These are phyloP conservation scores for Vachellia collinsii DNA, from an alignment of 306 rosid genomes.

Conservation along the genomic window DNA sequence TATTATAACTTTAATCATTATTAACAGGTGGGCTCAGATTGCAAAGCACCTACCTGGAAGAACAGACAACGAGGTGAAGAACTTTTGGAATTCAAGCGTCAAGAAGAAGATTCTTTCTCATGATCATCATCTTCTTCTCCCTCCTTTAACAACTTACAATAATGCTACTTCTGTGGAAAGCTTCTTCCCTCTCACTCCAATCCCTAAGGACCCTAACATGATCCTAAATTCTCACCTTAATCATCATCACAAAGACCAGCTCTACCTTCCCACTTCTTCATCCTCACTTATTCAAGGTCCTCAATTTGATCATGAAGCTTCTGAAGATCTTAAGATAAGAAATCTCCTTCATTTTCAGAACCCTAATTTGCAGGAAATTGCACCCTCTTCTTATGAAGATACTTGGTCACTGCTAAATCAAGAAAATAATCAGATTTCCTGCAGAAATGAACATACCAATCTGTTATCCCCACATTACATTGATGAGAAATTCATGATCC, in stretches of 20 bases:
- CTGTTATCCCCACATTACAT: neutral
- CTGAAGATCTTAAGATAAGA: conserved; percentile 44
- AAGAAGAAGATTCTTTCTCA: conserved; percentile 84
- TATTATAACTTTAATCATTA: neutral
- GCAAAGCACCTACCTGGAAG: conserved; percentile 99
- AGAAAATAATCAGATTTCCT: conserved; percentile 26
- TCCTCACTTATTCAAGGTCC: conserved; percentile 49
- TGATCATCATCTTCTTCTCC: conserved; percentile 34
- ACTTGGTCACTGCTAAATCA: conserved; percentile 50
- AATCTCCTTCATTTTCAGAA: conserved; percentile 46
- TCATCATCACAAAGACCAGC: conserved; percentile 41
- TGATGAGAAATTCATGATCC: conserved; percentile 33
- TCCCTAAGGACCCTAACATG: conserved; percentile 42
- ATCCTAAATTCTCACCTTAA: conserved; percentile 47
- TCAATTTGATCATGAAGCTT: conserved; percentile 37
- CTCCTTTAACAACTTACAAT: conserved; percentile 50
- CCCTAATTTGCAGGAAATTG: conserved; percentile 36
- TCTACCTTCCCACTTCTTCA: conserved; percentile 61
- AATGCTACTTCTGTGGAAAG: conserved; percentile 45
- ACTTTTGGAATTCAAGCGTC: conserved; percentile 97
- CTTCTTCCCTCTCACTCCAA: conserved; percentile 62
- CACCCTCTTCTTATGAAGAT: conserved; percentile 49
- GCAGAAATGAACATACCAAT: no score
- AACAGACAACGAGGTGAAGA: conserved; percentile 98
- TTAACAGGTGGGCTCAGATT: conserved; percentile 91